Evolutionary conservation across 1,284 basidiomycete genomes (phyloP).

Genomic region (Austroboletus rostrupii): DNA sequence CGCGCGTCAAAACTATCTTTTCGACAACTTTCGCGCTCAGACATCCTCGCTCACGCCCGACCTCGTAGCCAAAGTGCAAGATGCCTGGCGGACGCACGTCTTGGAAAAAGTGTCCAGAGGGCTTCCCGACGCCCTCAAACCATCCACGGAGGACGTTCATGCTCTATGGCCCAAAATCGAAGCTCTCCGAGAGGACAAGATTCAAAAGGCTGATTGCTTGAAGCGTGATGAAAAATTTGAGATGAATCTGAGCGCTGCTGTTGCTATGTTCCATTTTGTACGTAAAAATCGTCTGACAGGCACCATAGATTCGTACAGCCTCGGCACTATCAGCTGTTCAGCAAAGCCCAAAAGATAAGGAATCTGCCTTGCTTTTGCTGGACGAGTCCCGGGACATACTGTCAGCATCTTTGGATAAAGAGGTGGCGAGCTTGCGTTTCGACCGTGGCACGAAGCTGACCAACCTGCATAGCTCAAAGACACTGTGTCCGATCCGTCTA

Average conservation of each 20-base stretch:
- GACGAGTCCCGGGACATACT: constrained; percentile 75
- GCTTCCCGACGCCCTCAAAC: constrained; percentile 46
- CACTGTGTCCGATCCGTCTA: constrained; percentile 82
- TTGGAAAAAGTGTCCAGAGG: constrained; percentile 57
- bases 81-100: constrained; percentile 66
- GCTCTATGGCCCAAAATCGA: constrained; percentile 52
- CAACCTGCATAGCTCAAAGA: constrained; percentile 56
- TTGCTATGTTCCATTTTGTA: constrained; percentile 34
- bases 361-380: constrained; percentile 61
- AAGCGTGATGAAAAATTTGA: constrained; percentile 87
- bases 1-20: constrained; percentile 81
- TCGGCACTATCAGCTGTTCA: constrained; percentile 48
- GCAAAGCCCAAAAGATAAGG: constrained; percentile 38
- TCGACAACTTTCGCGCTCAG: constrained; percentile 61
- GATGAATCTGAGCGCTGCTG: constrained; percentile 78
- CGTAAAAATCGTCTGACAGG: constrained; percentile 16
- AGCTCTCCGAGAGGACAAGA: constrained; percentile 42
- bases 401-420: constrained; percentile 68
- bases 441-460: constrained; percentile 7
- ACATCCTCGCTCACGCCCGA: constrained; percentile 54
- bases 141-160: constrained; percentile 46
- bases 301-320: constrained; percentile 47
- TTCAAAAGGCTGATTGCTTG: constrained; percentile 70
- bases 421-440: constrained; percentile 43
- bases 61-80: constrained; percentile 56